phyloP scores from a whole-genome alignment of 495 filamentous ascomycete genomes.

The Cudoniella acicularis region DNA sequence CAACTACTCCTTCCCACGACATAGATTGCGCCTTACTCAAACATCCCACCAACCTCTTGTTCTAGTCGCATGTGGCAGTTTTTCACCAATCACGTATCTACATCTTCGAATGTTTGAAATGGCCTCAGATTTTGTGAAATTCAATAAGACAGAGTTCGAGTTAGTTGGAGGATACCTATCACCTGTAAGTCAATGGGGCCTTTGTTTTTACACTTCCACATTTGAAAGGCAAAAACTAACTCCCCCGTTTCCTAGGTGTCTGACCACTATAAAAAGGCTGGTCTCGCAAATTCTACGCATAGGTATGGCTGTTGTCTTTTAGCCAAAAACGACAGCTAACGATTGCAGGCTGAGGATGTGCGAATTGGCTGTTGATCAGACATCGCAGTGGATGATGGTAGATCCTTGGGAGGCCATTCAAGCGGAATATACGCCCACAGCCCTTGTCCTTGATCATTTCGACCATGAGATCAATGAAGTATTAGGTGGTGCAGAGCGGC shows the following conservation, averaged over 20 bases:
- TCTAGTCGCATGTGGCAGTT: constrained; percentile 87
- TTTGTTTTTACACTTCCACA: too few species aligned
- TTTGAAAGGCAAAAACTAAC: too few species aligned
- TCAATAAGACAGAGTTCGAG: constrained; percentile 75
- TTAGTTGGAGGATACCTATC: constrained; percentile 80
- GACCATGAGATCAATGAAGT: constrained; percentile 81
- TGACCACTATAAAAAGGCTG: constrained; percentile 89
- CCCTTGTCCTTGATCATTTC: constrained; percentile 84
- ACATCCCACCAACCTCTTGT: constrained; percentile 71
- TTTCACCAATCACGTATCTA: constrained; percentile 81
- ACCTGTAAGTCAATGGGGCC: constrained; percentile 75
- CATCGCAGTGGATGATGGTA: constrained; percentile 77
- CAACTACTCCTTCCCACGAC: constrained; percentile 67
- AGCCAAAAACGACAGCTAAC: neutral
- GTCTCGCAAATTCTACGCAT: constrained; percentile 71
- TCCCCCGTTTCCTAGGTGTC: too few species aligned
- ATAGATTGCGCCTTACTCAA: constrained; percentile 67
- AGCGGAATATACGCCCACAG: constrained; percentile 82
- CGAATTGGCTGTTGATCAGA: constrained; percentile 71
- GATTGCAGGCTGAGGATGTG: constrained; percentile 56
- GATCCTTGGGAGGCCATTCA: constrained; percentile 56
- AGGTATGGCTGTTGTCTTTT: constrained; percentile 41
- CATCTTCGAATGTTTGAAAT: constrained; percentile 95
- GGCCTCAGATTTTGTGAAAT: constrained; percentile 74
- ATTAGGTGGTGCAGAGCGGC: constrained; percentile 66